A percentile compares a stretch with the other conserved stretches of the same genome.
These are phyloP conservation scores for Stephania yunnanensis DNA, from an alignment of 164 flowering plant species.

Conservation along the genomic window DNA sequence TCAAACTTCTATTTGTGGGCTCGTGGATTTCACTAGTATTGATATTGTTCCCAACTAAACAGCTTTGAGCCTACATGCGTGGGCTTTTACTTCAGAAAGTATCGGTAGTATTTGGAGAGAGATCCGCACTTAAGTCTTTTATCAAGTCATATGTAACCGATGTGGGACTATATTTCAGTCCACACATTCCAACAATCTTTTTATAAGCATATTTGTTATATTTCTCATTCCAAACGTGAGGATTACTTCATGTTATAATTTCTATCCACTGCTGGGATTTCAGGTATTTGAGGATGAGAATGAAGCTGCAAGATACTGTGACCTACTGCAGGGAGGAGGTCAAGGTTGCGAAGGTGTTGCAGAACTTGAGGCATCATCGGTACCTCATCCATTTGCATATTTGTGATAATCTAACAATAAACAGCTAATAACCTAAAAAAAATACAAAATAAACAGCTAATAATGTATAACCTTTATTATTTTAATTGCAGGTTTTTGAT, in stretches of 20 bases:
- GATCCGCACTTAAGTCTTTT: no score
- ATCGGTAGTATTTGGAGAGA: no score
- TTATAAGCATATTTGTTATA: neutral
- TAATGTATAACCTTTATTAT: neutral
- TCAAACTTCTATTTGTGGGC: no score
- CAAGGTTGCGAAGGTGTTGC: conserved; percentile 95
- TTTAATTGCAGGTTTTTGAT: conserved; percentile 71
- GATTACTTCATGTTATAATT: neutral
- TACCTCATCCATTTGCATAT: conserved; percentile 27
- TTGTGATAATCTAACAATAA: neutral
- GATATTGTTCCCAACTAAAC: no score
- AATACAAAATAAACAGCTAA: neutral
- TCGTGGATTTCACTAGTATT: no score
- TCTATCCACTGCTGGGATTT: neutral
- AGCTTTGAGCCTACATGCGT: no score
- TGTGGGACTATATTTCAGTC: no score
- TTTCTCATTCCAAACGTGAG: neutral
- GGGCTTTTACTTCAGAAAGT: no score
- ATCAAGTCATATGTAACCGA: no score
- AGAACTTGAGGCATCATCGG: conserved; percentile 90
- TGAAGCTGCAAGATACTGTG: conserved; percentile 80
- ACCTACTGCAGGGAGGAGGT: conserved; percentile 85
- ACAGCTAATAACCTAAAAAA: neutral
- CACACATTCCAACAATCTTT: neutral
- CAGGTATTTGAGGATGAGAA: conserved; percentile 95